Base-by-base conservation (phyloP, 345 rosid species). In the Salix purpurea region DNA sequence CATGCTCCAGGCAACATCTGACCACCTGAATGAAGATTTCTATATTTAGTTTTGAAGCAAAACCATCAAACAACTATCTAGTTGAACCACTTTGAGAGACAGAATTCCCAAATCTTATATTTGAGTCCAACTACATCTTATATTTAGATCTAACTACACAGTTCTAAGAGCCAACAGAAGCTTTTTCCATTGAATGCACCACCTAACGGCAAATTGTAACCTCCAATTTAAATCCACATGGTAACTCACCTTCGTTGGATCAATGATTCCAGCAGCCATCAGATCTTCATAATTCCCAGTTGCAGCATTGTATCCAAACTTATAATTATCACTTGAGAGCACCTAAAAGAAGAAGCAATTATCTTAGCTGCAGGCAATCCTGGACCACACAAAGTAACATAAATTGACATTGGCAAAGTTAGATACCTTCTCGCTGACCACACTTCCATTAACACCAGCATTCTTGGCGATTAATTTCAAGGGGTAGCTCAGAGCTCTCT, bases 1-100 rank as follows among this genome's bases (percentile, higher is more conserved):
- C 98, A 67, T 96, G 99, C 89, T 96, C 98, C 88, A 94, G 79
- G 92, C 99, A 96, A 82, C 98, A 96, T 83, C 99, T 90, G n/a
- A 95, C 97, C 84, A 92, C 98, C 98, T 94, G 86, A 21, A n/a
- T 42, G 24, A 77, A 14, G 50, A 46, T 13, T 46, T 46, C 50
- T 11, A 3, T 46, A 46, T 46, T 46, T 46, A 46, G 50, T 46
- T 46, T 46, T 4, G 26, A 71, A 5, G 39, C 37, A 4, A 34
- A 65, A 44, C 65, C 7, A 18, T 42, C 50, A 66, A 64, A 26
- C 12, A 64, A 11, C 2, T 8, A 46, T 3, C 50, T 12, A 46
- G 50, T 46, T 46, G 18, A 46, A 46, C 50, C 50, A 14, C 50
- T 13, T 16, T 13, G 50, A 13, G 13, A 3, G 16, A 46, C 50